A percentile compares a stretch with the other conserved stretches of the same genome.
Evolutionary conservation across 1,284 basidiomycete species (phyloP).

Genomic region (Pseudozyma thailandica): DNA sequence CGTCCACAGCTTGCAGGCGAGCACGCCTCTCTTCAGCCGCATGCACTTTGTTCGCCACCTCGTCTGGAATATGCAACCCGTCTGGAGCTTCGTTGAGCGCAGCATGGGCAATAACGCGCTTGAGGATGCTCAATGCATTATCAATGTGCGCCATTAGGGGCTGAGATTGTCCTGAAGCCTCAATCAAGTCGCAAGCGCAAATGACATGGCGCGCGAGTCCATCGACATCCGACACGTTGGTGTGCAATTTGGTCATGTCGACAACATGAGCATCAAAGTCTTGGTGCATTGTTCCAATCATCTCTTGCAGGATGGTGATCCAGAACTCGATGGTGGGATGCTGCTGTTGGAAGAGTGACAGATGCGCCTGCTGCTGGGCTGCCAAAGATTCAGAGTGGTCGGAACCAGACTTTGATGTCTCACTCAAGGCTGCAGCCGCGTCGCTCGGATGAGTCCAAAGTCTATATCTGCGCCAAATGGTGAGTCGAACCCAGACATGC

Average conservation of each 20-base stretch:
- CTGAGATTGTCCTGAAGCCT: constrained; percentile 13
- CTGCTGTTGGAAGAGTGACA: constrained; percentile 14
- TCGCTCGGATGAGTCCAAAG: constrained; percentile 19
- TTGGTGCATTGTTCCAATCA: constrained; percentile 21
- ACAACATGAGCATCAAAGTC: constrained; percentile 39
- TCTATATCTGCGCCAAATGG: constrained; percentile 45
- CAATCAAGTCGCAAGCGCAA: constrained; percentile 23
- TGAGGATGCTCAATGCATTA: constrained; percentile 20
- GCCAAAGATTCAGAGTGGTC: too few species aligned
- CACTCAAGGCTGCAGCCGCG: background rate
- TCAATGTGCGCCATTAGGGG: constrained; percentile 13
- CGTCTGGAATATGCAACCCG: constrained; percentile 16
- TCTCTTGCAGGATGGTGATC: constrained; percentile 29
- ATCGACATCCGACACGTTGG: constrained; percentile 31
- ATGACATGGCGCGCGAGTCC: constrained; percentile 26
- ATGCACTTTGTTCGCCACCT: constrained; percentile 9
- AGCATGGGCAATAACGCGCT: constrained; percentile 21
- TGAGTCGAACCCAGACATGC: constrained; percentile 50
- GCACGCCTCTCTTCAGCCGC: constrained; percentile 12
- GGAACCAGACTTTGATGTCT: too few species aligned
- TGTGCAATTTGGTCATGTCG: constrained; percentile 15
- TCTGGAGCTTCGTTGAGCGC: constrained; percentile 9
- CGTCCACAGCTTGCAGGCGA: background rate
- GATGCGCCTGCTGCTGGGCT: background rate
- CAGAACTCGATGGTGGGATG: constrained; percentile 49